Conservation (phyloP, 2,329 filamentous ascomycete genomes). For the Cladosporium halotolerans region DNA sequence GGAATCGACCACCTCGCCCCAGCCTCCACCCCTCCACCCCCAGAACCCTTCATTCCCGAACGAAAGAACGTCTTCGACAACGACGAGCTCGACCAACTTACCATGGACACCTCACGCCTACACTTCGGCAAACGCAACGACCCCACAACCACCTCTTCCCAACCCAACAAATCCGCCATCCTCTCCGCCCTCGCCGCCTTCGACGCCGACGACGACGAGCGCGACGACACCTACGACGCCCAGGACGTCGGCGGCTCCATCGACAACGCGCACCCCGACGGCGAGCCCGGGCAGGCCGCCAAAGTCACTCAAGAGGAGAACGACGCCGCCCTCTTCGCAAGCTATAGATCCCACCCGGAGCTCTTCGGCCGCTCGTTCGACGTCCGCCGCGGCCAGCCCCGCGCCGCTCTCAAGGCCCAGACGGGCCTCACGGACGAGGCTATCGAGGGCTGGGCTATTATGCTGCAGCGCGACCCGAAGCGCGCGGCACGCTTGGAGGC, state of each 20-base stretch:
- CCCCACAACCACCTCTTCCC: conserved; percentile 39
- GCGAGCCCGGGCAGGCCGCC: conserved; percentile 46
- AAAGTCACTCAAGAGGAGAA: conserved; percentile 34
- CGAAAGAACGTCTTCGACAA: conserved; percentile 73
- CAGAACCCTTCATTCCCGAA: conserved; percentile 38
- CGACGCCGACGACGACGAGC: conserved; percentile 90
- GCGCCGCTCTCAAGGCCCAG: conserved; percentile 61
- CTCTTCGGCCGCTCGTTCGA: conserved; percentile 66
- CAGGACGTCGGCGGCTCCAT: conserved; percentile 87
- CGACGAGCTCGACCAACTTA: conserved; percentile 70
- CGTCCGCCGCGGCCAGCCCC: conserved; percentile 58
- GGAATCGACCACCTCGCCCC: conserved; percentile 46
- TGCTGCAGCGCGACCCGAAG: conserved; percentile 68
- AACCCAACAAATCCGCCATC: conserved; percentile 76
- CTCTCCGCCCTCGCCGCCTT: conserved; percentile 82
- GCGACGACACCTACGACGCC: conserved; percentile 92
- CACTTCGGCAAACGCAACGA: conserved; percentile 68
- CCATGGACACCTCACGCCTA: conserved; percentile 59
- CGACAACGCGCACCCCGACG: conserved; percentile 52
- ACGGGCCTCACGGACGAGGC: conserved; percentile 90
- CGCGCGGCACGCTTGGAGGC: conserved; percentile 64
- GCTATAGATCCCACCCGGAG: conserved; percentile 59
- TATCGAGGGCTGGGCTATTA: conserved; percentile 89
- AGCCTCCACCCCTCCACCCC: conserved; percentile 48
- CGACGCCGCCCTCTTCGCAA: conserved; percentile 68